These are phyloP conservation scores for Fusarium temperatum DNA, from an alignment of 2,329 filamentous ascomycete species.

Conservation along the genomic window DNA sequence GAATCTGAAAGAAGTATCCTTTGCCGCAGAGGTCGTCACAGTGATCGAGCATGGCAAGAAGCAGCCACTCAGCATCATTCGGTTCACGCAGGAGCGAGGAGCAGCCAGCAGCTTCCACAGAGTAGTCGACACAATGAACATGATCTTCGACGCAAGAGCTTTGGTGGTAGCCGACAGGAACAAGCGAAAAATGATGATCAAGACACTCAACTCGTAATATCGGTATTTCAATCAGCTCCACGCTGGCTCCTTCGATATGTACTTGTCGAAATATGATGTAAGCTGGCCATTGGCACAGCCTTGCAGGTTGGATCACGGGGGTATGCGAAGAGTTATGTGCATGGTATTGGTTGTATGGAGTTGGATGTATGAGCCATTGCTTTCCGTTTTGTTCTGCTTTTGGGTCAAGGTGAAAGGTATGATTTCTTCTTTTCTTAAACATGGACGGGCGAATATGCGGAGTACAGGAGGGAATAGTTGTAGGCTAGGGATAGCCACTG, in stretches of 20 bases:
- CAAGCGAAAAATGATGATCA: conserved; percentile 78
- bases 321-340: conserved; percentile 19
- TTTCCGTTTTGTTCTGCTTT: conserved; percentile 19
- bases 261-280: background rate
- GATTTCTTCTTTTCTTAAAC: conserved; percentile 12
- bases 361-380: conserved; percentile 37
- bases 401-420: conserved; percentile 6
- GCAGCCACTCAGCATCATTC: conserved; percentile 79
- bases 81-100: conserved; percentile 90
- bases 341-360: conserved; percentile 23
- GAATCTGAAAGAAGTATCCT: conserved; percentile 85
- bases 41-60: conserved; percentile 86
- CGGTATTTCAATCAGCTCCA: background rate
- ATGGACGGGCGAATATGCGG: conserved; percentile 19
- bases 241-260: background rate
- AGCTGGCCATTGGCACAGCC: background rate
- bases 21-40: conserved; percentile 87
- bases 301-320: conserved; percentile 16
- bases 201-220: conserved; percentile 65
- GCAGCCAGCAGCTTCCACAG: conserved; percentile 89
- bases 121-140: conserved; percentile 79
- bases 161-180: conserved; percentile 74
- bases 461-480: background rate
- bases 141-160: conserved; percentile 70
- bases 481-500: background rate